Base-by-base conservation (phyloP, 345 rosid genomes). In the Brassica rapa region DNA sequence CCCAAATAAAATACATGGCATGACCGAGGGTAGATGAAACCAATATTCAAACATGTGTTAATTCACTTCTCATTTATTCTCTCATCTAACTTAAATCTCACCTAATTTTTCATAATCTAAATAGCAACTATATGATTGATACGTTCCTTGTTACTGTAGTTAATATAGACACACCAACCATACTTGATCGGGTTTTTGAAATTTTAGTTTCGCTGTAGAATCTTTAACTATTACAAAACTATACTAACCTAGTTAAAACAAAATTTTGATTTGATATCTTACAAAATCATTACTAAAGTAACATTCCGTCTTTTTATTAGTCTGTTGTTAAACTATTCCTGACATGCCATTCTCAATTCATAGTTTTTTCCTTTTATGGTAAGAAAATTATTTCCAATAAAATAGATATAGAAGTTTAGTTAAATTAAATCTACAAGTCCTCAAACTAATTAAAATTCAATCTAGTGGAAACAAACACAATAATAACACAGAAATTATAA, bases 41-140 rank as follows among this genome's bases (percentile, higher is more conserved):
- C 62, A 59, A 72, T 72, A 43, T 30, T 57, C 62, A 59, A 78
- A 78, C 82, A 77, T 78, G 81, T 72, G 8, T 39, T 65, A 23
- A 12, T 71, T 71, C 66, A 27, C 75, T 71, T 66, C 68, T 33
- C 66, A 8, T 56, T 55, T 16, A 6, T 19, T 19, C 5, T 43
- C 15, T 12, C 5, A 43, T 12, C 19, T 37, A 4, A 5, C 46
- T 30, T 55, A 39, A 21, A 9, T 1, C 32, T 72, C 37, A 66
- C 77, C 77, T 78, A 71, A 78, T 29, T 43, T 12, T 62, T 14
- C 10, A 5, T 62, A 62, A 14, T 29, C 37, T 62, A 27, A 62
- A 12, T 29, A 29, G 10, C 66, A 62, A 61, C 21, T n/a, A 1
- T 27, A 29, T 25, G 66, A 61, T 61, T 61, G 27, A 0, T 12